These are phyloP conservation scores for Sporothrix sp. DNA, from an alignment of 2,329 filamentous ascomycete genomes.

Conservation along the genomic window DNA sequence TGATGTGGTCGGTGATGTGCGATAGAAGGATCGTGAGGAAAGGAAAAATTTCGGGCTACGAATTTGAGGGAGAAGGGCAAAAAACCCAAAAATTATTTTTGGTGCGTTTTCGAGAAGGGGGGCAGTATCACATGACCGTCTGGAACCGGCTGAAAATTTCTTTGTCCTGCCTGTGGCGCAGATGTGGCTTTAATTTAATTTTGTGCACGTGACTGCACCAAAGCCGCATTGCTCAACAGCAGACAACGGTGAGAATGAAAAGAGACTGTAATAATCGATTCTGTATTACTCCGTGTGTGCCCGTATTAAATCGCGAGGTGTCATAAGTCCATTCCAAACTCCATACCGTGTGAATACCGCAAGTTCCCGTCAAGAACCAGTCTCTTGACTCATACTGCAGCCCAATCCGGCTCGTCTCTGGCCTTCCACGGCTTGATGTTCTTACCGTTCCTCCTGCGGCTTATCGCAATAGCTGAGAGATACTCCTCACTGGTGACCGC, in stretches of 20 bases:
- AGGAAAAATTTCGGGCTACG: slow-evolving; percentile 5
- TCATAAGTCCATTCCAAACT: no score
- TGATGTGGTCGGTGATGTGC: slow-evolving; percentile 22
- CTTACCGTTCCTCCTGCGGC: slow-evolving; percentile 43
- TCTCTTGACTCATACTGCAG: no score
- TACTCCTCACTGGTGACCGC: slow-evolving; percentile 38
- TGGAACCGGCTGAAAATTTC: slow-evolving; percentile 4
- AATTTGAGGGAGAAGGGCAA: slow-evolving; percentile 11
- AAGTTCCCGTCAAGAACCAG: no score
- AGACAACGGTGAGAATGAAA: no score
- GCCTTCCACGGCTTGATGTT: slow-evolving; percentile 51
- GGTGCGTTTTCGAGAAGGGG: slow-evolving; percentile 16
- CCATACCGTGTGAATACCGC: no score
- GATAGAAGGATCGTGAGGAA: slow-evolving; percentile 7
- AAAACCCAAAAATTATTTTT: slow-evolving; percentile 16
- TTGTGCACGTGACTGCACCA: not conserved
- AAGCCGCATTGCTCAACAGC: no score
- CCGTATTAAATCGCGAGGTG: not conserved
- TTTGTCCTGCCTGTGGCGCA: not conserved
- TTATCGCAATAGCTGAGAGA: slow-evolving; percentile 43
- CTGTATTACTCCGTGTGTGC: not conserved
- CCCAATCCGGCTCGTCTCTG: slow-evolving; percentile 51
- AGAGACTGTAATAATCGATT: no score
- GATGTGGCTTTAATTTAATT: not conserved
- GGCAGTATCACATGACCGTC: slow-evolving; percentile 14